Evolutionary conservation across 2,329 filamentous ascomycete genomes (phyloP), one percentile per base, ranked within the genome.

Genomic region (Rhytidhysteron rufulum): DNA sequence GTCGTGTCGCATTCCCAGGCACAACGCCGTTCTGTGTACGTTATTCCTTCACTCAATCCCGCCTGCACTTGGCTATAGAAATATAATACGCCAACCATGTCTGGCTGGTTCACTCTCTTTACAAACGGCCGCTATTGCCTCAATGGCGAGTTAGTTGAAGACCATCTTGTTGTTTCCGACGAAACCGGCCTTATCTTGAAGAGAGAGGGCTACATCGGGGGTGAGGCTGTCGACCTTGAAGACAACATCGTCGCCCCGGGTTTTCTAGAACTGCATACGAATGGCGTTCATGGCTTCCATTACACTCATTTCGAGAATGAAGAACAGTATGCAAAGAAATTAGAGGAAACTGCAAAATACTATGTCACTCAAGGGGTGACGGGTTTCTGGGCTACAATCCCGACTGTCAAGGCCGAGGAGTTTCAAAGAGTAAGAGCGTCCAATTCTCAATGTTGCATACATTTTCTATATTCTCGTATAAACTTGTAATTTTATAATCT

Each of bases 231-330:
- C 34, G 74, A 79, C 49, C 54, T 78, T 9, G 62, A 72, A 29
- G 70, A 70, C 30, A 65, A 58, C 34, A 73, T 79, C 34, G 61
- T 79, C 39, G 72, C 75, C 4, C 75, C 76, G 8, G 77, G 75
- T 3, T 77, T 75, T 48, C 59, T 79, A 17, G 76, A 79, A 43
- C 55, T 79, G 5, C 76, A 79, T 44, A 77, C 72, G 1, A 79
- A 79, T 49, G 72, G 73, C 37, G 58, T 70, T 35, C 66, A 69
- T 53, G 74, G 73, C 2, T 77, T 78, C 37, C 75, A 78, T 49
- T 79, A 78, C 42, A 75, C 75, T 2, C 68, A 73, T 41, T 75
- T 69, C 44, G 57, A 68, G 4, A 58, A 74, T 33, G 53, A 62
- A 17, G 46, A 55, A 25, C 60, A 57, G 41, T 77, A 76, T 54